Evolutionary conservation across 768 basidiomycete species (phyloP), one percentile per base, ranked within the genome.

Genomic region (Mycena indigotica): DNA sequence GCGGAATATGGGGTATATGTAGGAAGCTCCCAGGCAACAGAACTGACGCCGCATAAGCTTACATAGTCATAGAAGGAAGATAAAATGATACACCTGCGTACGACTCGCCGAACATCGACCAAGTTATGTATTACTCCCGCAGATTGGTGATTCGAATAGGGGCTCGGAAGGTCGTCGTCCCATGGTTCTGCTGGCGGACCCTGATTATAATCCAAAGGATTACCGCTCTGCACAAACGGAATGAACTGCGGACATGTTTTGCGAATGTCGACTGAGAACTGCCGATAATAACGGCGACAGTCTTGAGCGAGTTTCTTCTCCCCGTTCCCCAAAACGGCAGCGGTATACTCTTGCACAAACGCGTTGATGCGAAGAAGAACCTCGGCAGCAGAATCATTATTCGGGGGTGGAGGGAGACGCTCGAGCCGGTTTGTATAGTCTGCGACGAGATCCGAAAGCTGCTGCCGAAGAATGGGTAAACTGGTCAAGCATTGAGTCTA

Each of bases 11-110:
- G 78, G 24, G 78, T 61, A 32, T 78, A 70, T 4, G 67, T 65
- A 0, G 77, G 77, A 25, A 80, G 71, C 49, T 80, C 77, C 79
- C 78, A 80, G 2, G 67, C 72, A 28, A 71, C 70, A 6, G 72
- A 71, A 12, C 80, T 80, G 40, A 44, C 6, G 23, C n/a, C 8
- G 13, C 17, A 25, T 12, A 44, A n/a, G 25, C 24, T 45, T 38
- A 23, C 21, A 28, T 39, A 25, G 45, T 39, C 26, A 12, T 19
- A 4, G 19, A 26, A 30, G 13, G 5, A 15, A 44, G 19, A 38
- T 2, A 2, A 28, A 44, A 13, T 5, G 19, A 65, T 74, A 17
- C 52, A 79, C 78, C 72, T 70, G 2, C 53, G 29, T 19, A 80
- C 78, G 5, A 68, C 64, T 52, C 60, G 55, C 25, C 71, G 69